Percentiles rank a stretch among this genome's conserved stretches.
phyloP scores from a whole-genome alignment of 805 yeast species.

The Candida hungchunana region DNA sequence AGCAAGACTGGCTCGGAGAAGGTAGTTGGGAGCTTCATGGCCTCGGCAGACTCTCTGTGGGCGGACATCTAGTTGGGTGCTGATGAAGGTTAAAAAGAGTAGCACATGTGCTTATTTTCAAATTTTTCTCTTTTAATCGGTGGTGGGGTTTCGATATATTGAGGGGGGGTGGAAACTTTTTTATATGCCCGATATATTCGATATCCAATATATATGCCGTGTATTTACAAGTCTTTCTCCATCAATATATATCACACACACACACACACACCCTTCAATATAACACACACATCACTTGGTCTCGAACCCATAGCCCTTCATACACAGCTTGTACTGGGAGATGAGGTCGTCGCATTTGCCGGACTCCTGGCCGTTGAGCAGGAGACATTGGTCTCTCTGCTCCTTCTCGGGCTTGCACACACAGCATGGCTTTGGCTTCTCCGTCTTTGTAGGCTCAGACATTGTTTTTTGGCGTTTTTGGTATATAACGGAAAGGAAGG shows the following conservation, averaged over 20 bases:
- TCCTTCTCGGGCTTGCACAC: conserved; percentile 86
- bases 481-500: too few relatives aligned
- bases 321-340: conserved; percentile 73
- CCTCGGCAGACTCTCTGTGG: conserved; percentile 22
- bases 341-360: conserved; percentile 76
- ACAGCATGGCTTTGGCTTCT: conserved; percentile 92
- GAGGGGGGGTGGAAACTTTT: too few relatives aligned
- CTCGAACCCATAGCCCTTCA: conserved; percentile 88
- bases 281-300: conserved; percentile 16
- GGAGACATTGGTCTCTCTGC: conserved; percentile 80
- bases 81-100: too few relatives aligned
- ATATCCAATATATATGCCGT: too few relatives aligned
- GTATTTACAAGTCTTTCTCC: background rate
- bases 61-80: conserved; percentile 26
- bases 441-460: conserved; percentile 16
- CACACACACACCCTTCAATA: background rate
- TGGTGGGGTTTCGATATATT: too few relatives aligned
- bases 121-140: too few relatives aligned
- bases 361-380: conserved; percentile 77
- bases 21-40: conserved; percentile 37
- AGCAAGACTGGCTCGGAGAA: conserved; percentile 66
- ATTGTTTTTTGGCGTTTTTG: conserved; percentile 3
- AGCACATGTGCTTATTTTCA: too few relatives aligned
- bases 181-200: too few relatives aligned
- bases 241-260: background rate